Conservation (phyloP, 208 protist genomes). For the Acanthamoeba triangularis region DNA sequence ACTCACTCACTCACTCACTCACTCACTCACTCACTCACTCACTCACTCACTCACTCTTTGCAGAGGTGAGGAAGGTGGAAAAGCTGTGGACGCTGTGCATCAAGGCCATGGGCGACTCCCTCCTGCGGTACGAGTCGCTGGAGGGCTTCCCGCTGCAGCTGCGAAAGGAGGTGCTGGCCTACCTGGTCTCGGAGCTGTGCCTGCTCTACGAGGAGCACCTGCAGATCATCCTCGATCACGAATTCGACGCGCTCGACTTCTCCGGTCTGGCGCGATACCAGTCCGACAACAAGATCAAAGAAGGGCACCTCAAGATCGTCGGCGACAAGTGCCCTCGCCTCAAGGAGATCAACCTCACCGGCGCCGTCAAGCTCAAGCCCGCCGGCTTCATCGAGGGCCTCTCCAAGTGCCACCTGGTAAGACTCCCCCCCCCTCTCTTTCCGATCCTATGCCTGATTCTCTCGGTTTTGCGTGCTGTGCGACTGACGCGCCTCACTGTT, state of each 20-base stretch:
- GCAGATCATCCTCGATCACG: not conserved
- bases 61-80: not conserved
- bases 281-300: not conserved
- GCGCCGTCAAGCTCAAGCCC: not conserved
- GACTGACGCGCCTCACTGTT: not conserved
- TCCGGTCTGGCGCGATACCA: not conserved
- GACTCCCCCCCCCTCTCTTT: not conserved
- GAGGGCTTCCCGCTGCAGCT: slow-evolving; percentile 49
- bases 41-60: too few species aligned
- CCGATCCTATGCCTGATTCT: too few species aligned
- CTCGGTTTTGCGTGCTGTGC: too few species aligned
- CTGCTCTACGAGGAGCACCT: slow-evolving; percentile 46
- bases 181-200: not conserved
- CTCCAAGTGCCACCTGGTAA: not conserved
- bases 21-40: too few species aligned
- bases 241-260: slow-evolving; percentile 12
- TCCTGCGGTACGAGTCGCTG: slow-evolving; percentile 55
- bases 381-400: not conserved
- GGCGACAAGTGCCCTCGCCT: slow-evolving; percentile 39
- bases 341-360: slow-evolving; percentile 7
- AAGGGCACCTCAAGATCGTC: not conserved
- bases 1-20: too few species aligned
- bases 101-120: slow-evolving; percentile 32
- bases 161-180: not conserved
- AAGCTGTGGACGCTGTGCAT: slow-evolving; percentile 19